phyloP scores from a whole-genome alignment of 345 rosid species.

The Camelina laxa region DNA sequence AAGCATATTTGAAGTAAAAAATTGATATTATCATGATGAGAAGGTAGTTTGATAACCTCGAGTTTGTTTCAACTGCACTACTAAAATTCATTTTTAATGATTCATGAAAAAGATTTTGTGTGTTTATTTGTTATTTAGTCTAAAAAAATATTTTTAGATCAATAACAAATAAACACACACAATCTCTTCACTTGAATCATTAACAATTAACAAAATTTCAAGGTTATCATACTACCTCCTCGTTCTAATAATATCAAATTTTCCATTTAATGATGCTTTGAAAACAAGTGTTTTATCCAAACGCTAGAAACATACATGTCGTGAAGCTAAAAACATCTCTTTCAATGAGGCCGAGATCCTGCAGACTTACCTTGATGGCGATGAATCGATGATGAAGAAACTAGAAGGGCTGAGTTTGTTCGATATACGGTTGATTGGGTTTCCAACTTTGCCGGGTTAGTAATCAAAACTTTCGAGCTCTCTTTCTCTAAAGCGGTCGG shows the following conservation, averaged over 20 bases:
- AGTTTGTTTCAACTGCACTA: too few relatives aligned
- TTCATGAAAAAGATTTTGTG: too few relatives aligned
- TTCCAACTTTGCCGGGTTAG: neutral
- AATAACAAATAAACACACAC: too few relatives aligned
- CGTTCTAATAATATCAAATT: neutral
- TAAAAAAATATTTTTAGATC: too few relatives aligned
- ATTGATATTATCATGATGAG: too few relatives aligned
- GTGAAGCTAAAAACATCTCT: neutral
- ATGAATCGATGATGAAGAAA: neutral
- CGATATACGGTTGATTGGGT: slow-evolving; percentile 27
- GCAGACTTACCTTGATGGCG: neutral
- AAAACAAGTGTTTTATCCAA: neutral
- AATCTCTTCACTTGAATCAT: neutral
- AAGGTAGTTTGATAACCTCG: too few relatives aligned
- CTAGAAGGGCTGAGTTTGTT: slow-evolving; percentile 12
- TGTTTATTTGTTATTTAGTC: too few relatives aligned
- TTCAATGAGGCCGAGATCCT: neutral
- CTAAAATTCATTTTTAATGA: too few relatives aligned
- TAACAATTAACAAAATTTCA: neutral
- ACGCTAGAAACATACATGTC: neutral
- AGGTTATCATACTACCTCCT: neutral
- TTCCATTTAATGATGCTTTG: neutral
- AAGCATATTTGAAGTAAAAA: too few relatives aligned
- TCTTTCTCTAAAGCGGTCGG: slow-evolving; percentile 37
- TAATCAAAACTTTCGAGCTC: slow-evolving; percentile 32